Conservation (phyloP, 345 rosid genomes). For the Streptanthus diversifolius region DNA sequence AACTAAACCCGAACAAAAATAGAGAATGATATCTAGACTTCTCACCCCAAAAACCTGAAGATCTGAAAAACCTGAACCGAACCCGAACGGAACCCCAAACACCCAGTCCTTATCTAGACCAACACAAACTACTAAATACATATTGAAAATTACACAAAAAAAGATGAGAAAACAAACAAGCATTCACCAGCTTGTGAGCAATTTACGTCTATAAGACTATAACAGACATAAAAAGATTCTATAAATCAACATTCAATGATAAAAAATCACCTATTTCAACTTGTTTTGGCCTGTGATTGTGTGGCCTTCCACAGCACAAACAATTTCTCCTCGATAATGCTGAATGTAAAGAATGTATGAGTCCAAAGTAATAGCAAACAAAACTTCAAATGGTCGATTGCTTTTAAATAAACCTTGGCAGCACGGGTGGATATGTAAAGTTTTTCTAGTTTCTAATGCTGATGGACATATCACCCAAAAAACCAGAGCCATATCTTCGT, state of each 20-base stretch:
- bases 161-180: too few relatives aligned
- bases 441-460: conserved; percentile 92
- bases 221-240: not conserved
- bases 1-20: too few relatives aligned
- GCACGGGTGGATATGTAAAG: conserved; percentile 91
- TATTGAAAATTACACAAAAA: too few relatives aligned
- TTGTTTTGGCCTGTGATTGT: conserved; percentile 82
- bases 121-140: too few relatives aligned
- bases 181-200: not conserved
- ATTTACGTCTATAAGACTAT: not conserved
- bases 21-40: too few relatives aligned
- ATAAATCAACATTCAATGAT: not conserved
- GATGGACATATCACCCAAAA: conserved; percentile 77
- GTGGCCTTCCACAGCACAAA: conserved; percentile 96
- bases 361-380: not conserved
- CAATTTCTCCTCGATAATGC: conserved; percentile 96
- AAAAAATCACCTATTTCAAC: conserved; percentile 76
- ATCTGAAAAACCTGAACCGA: too few relatives aligned
- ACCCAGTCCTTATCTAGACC: too few relatives aligned
- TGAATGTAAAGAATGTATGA: conserved; percentile 34
- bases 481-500: conserved; percentile 65
- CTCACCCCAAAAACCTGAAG: too few relatives aligned
- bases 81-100: too few relatives aligned
- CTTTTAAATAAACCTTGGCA: conserved; percentile 71
- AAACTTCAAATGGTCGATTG: not conserved